Conservation (phyloP, 2,329 filamentous ascomycete species). For the Aspergillus carbonarius region DNA sequence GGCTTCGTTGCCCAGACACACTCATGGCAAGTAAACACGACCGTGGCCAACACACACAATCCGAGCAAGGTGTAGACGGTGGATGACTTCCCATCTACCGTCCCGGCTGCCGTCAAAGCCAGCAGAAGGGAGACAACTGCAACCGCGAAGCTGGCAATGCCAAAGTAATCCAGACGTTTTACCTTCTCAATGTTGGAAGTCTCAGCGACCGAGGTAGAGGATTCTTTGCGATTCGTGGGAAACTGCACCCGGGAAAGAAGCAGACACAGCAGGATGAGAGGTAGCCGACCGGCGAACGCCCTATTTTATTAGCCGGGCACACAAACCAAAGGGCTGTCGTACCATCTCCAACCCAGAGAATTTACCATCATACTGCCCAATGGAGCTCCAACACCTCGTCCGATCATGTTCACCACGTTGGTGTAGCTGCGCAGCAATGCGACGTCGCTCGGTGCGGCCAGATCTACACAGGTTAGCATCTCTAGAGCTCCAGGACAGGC, state of each 20-base stretch:
- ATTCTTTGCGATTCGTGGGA: not conserved
- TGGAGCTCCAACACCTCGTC: not conserved
- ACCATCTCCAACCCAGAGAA: not conserved
- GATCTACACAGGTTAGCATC: not conserved
- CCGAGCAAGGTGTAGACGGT: not conserved
- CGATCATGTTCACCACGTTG: not conserved
- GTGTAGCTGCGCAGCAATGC: slow-evolving; percentile 2
- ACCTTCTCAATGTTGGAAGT: not conserved
- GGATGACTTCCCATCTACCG: not conserved
- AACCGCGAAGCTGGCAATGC: not conserved
- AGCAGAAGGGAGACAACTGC: not conserved
- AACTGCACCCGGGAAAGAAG: not conserved
- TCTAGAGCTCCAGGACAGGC: no score
- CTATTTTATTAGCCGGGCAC: not conserved
- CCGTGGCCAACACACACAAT: not conserved
- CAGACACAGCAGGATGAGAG: not conserved
- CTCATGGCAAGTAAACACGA: not conserved
- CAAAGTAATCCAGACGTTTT: not conserved
- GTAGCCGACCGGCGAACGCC: slow-evolving; percentile 1
- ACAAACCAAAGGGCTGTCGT: not conserved
- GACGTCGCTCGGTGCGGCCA: not conserved
- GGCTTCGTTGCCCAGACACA: not conserved
- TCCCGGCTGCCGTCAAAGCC: not conserved
- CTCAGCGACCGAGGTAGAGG: not conserved
- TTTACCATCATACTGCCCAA: not conserved